Evolutionary conservation across 352 stramenopile species (phyloP).

Genomic region (Pythium volutum): DNA sequence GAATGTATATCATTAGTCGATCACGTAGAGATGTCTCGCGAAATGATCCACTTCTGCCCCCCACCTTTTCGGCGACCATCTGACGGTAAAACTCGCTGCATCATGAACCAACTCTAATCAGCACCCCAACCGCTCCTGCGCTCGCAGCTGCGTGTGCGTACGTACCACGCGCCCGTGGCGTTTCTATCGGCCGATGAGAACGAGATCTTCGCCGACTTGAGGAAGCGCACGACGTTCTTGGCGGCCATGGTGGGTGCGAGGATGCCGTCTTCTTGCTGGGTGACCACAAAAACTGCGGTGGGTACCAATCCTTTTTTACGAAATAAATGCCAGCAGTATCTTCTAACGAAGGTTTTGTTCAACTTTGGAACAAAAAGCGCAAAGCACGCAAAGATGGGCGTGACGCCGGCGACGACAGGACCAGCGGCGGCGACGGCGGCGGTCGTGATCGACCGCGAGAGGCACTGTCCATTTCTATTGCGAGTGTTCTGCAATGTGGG

Average conservation of each 20-base stretch:
- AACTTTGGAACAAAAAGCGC: neutral
- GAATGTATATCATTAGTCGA: slow-evolving; percentile 7
- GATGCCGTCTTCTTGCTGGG: slow-evolving; percentile 6
- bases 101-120: slow-evolving; percentile 4
- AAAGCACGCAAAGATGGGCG: neutral
- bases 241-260: slow-evolving; percentile 51
- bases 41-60: neutral
- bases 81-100: slow-evolving; percentile 84
- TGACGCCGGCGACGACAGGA: neutral
- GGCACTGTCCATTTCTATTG: slow-evolving; percentile 66
- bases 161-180: slow-evolving; percentile 72
- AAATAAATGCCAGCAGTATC: too few species aligned
- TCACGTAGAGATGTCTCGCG: neutral
- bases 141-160: neutral
- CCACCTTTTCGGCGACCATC: slow-evolving; percentile 73
- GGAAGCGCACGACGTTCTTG: slow-evolving; percentile 81
- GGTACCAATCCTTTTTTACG: slow-evolving; percentile 11
- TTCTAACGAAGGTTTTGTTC: neutral
- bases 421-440: neutral
- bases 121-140: neutral
- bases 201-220: slow-evolving; percentile 82
- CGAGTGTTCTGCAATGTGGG: slow-evolving; percentile 62
- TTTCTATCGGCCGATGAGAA: slow-evolving; percentile 81
- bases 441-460: slow-evolving; percentile 51
- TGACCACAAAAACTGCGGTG: slow-evolving; percentile 18